Base-by-base conservation (phyloP, 2,329 filamentous ascomycete genomes). In the Neoarthrinium moseri region DNA sequence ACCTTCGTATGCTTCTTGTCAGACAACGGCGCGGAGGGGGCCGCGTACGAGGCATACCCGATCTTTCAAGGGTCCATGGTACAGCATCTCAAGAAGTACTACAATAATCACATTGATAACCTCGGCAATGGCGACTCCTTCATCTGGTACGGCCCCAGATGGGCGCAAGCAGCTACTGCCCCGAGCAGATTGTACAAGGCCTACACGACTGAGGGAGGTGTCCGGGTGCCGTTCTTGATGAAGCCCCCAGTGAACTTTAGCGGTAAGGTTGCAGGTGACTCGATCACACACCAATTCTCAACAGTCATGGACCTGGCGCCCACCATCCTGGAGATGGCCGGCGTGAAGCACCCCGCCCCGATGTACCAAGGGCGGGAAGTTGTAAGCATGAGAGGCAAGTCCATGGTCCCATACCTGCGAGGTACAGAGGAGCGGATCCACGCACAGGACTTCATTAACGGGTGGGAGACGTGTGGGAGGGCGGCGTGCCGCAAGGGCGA, bases 1-100 rank as follows among this genome's bases (percentile, higher is more conserved):
- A 86, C 81, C 2, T 78, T 84, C 49, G 70, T 86, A 41, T 73
- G 76, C 56, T 84, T 85, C 69, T 76, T 84, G 67, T 79, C 73
- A 1, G 80, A 84, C 61, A 84, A 84, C 50, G 80, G 80, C 3
- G 80, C 80, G 10, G 80, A 83, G 52, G 80, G 80, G 10, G 77
- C 75, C 13, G 72, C 72, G 2, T 78, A 80, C 51, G 79, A 84
- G 54, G 77, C 80, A 4, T 74, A 77, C 43, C 80, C 80, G 0
- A 76, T 82, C 44, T 72, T 82, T 4, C 73, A 74, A 37, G 70
- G 69, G 20, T 75, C 80, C 51, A 72, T 80, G 55, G 68, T 74
- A 3, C 47, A 53, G 23, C 75, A 79, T 52, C 60, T 81, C 22
- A 64, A 77, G 51, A 77, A 76, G 54, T 79, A 80, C 62, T 81